Base-by-base conservation (phyloP, 257 asterid genomes). In the Solanum piurae region DNA sequence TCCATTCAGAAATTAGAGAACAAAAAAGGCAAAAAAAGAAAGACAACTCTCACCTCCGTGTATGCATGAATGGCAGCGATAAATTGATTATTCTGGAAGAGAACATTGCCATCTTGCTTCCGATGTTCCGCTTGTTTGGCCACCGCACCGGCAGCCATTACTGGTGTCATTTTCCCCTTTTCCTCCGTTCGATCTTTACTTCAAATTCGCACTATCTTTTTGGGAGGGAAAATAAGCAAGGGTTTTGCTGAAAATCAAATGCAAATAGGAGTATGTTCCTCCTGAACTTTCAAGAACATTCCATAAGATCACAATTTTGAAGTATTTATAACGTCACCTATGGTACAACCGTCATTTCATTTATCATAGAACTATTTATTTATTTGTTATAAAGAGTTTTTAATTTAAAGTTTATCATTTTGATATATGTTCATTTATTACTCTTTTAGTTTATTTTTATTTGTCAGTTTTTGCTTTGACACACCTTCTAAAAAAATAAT, bases 11-110 rank as follows among this genome's bases (percentile, higher is more conserved):
- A 46, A 83, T 83, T 27, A 46, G 27, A 60, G 23, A 29, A 42
- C 14, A 68, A 16, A 31, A 73, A 18, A 14, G 71, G 13, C 46
- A 42, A 42, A 42, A 10, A 46, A 27, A 25, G 6, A 8, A 86
- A 36, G 71, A 46, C 58, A 13, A 12, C 18, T 46, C 20, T 46
- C 58, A 64, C 71, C 71, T 64, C 68, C 5, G 99, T 95, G 80
- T 96, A 96, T 86, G 98, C 98, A 90, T 94, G 98, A 79, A 96
- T 94, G 72, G 99, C 99, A 71, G 99, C 98, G 38, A 93, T 96
- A 18, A 93, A 91, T 37, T 95, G 93, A 69, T 88, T 90, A 72
- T 93, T 96, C 14, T 89, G 92, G 86, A 96, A 96, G 90, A 90
- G 95, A 84, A 44, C 9, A 90, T 96, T 96, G 16, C 99, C 98